These are phyloP conservation scores for Gentiana macrophylla DNA, from an alignment of 257 asterid genomes.

Conservation along the genomic window DNA sequence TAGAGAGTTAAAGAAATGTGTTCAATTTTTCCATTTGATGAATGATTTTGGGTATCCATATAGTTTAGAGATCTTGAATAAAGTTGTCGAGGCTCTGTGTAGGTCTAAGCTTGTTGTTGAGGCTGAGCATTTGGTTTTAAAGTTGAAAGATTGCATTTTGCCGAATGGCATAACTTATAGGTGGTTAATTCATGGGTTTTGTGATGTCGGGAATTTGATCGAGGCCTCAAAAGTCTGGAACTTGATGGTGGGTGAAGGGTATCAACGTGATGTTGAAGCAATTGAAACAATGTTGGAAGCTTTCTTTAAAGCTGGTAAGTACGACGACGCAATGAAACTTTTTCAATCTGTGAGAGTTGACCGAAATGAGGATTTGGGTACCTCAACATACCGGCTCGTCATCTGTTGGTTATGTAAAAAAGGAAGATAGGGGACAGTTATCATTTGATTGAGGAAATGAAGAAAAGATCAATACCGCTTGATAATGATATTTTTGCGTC, in stretches of 20 bases:
- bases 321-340: constrained; percentile 54
- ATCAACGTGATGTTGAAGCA: constrained; percentile 30
- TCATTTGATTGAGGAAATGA: constrained; percentile 61
- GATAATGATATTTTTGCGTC: constrained; percentile 45
- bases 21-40: constrained; percentile 73
- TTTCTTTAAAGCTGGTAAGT: constrained; percentile 50
- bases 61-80: constrained; percentile 42
- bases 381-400: constrained; percentile 49
- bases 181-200: constrained; percentile 74
- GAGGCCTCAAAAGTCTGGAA: constrained; percentile 93
- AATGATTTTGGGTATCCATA: constrained; percentile 57
- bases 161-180: constrained; percentile 53
- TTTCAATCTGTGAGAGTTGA: constrained; percentile 55
- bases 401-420: constrained; percentile 72
- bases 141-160: constrained; percentile 44
- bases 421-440: constrained; percentile 57
- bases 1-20: constrained; percentile 78
- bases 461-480: constrained; percentile 36
- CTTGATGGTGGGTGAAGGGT: constrained; percentile 64
- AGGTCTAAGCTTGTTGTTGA: constrained; percentile 54
- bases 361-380: constrained; percentile 30
- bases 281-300: constrained; percentile 51
- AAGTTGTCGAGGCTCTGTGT: constrained; percentile 49
- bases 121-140: constrained; percentile 60
- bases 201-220: constrained; percentile 69